Base-by-base conservation (phyloP, 176 grass and related monocot genomes). In the Cymbopogon citratus region DNA sequence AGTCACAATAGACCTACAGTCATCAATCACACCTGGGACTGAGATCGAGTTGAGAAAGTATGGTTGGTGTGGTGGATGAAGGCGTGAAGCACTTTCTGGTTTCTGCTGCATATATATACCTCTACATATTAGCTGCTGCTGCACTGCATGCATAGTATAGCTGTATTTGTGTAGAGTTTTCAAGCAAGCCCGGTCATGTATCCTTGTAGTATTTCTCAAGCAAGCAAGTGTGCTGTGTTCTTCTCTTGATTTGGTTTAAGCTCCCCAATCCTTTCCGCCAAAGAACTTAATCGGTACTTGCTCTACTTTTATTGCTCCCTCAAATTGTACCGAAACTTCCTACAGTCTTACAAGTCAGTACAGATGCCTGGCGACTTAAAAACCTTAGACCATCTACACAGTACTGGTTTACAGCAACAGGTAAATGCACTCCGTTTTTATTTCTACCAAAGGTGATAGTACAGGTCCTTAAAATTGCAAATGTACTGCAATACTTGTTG, bases 181-280 rank as follows among this genome's bases (percentile, higher is more conserved):
- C 70, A 80, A 80, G 59, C n/a, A 79, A 85, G 56, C 73, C 73
- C 41, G 61, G 45, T 16, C 40, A 80, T 80, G 60, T 24, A 24
- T 25, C 23, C 23, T 25, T 60, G n/a, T n/a, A n/a, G n/a, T 12
- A 60, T 89, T 89, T 81, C 80, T 86, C 74, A 61, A 64, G 80
- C 76, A 40, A 85, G 75, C 74, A 72, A 72, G 40, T 67, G 44
- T 48, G 33, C 26, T 12, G 44, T 21, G 14, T 41, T 10, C 44
- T 39, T 19, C n/a, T 74, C 29, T 41, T 43, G n/a, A 11, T 67
- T 60, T 34, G 60, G 25, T 63, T 27, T 28, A 36, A 66, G 31
- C 27, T 19, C 71, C 16, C 54, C 3, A 24, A 24, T 59, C 59
- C 57, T 66, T 81, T 56, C 28, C 7, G 13, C 23, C 36, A 41